A percentile compares a stretch with the other conserved stretches of the same genome.
These are phyloP conservation scores for Ochetophila trinervis DNA, from an alignment of 306 rosid species.

Conservation along the genomic window DNA sequence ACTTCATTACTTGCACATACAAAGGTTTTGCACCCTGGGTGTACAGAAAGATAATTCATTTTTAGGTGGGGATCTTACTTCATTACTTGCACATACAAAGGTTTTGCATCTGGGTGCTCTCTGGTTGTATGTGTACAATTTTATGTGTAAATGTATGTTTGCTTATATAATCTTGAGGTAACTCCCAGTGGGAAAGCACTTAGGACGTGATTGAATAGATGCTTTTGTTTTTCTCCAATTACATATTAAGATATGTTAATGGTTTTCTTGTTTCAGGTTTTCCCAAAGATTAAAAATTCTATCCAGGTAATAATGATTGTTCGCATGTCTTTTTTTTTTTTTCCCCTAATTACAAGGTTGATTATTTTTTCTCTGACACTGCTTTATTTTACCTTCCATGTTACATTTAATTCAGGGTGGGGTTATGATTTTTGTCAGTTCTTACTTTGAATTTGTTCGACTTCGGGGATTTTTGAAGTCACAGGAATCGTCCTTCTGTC, in stretches of 20 bases:
- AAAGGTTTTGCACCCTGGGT: too few species aligned
- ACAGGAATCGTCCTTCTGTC: constrained; percentile 80
- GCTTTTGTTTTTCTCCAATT: constrained; percentile 1
- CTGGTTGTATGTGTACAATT: too few species aligned
- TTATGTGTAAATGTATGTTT: too few species aligned
- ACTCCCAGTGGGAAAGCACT: not conserved
- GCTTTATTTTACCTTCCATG: constrained; percentile 10
- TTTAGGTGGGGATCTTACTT: too few species aligned
- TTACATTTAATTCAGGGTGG: constrained; percentile 67
- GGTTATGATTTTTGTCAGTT: constrained; percentile 73
- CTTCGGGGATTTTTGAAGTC: constrained; percentile 78
- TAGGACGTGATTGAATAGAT: not conserved
- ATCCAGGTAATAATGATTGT: constrained; percentile 45
- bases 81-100: too few species aligned
- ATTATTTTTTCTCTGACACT: not conserved
- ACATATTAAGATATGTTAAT: constrained; percentile 14
- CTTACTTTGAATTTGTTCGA: constrained; percentile 77
- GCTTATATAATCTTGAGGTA: not conserved
- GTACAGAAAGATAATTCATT: not conserved
- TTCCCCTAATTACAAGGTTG: constrained; percentile 1
- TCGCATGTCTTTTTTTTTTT: not conserved
- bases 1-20: too few species aligned
- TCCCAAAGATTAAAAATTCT: constrained; percentile 79
- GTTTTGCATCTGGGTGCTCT: too few species aligned
- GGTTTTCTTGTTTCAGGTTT: constrained; percentile 55